Base-by-base conservation (phyloP, 208 protist genomes). In the Leishmania lainsoni region DNA sequence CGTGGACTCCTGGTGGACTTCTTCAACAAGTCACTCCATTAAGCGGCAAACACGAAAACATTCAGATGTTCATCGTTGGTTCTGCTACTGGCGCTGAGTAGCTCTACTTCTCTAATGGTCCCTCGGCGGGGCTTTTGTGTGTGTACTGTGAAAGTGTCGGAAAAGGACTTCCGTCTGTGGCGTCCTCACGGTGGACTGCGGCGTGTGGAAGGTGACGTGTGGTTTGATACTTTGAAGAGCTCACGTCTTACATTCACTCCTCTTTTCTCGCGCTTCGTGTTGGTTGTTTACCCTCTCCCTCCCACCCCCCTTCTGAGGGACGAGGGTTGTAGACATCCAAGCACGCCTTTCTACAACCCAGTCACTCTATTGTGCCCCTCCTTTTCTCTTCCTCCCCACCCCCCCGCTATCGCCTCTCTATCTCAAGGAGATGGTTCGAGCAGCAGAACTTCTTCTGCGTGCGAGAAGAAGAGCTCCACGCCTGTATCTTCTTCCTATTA, bases 11-110 rank as follows among this genome's bases (percentile, higher is more conserved):
- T 81, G 14, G 26, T 90, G 0, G 81, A 79, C 56, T 92, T 92
- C 66, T 87, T 89, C 70, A 39, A 87, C 42, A 82, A 78, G 73
- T 75, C 81, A 10, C 84, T 93, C 29, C 48, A 63, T 35, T 78
- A 78, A 48, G 17, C 58, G 17, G 51, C 6, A 10, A 42, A 5
- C n/a, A 9, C 3, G 10, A 35, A 54, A n/a, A 52, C 2, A 45
- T 14, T 3, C 9, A 26, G 32, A 32, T 69, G 63, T 32, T 9
- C 63, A 22, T 65, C 16, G 45, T 42, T 32, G 29, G 63, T 42
- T 2, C 14, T 10, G 22, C 63, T 69, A 14, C 32, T 12, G 2
- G 69, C 32, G 22, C 14, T n/a, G 12, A 14, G 17, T 3, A 48
- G 35, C 35, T 39, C 20, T 20, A n/a, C 35, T 39, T 49, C 66